Base-by-base conservation (phyloP, 2,329 filamentous ascomycete genomes). In the Epichloe sp. region DNA sequence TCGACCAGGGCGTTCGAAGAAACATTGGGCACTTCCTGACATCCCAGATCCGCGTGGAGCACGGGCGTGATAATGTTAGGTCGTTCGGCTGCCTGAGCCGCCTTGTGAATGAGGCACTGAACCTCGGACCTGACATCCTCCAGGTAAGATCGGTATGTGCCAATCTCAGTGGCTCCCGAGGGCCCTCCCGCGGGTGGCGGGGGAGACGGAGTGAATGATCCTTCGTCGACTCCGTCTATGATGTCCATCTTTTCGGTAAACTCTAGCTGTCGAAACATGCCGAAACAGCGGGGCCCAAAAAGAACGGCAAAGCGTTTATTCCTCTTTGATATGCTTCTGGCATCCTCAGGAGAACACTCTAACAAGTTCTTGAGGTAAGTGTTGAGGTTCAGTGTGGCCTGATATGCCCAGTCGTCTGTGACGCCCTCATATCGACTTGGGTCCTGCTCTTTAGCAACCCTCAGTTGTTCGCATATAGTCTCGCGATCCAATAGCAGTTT, bases 241-340 rank as follows among this genome's bases (percentile, higher is more conserved):
- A 68, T 62, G 5, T 69, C 58, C 2, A 62, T 50, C 3, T 64
- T 60, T 57, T 77, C 73, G 2, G 62, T 56, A 44, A 79, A 80
- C 11, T 73, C 75, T 4, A 81, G 63, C 12, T 68, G 68, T 14
- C 63, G 64, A 56, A 80, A 76, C 12, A 80, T 67, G 21, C 63
- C 59, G 44, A 73, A 71, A 48, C 75, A 75, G 4, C 73, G 70
- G 4, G 68, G 66, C 0, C 76, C 74, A 52, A 80, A 79, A 6
- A 77, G 66, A 2, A 79, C 72, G 26, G 65, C 64, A 50, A 80
- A 80, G 14, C 73, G 71, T 59, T 79, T 80, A 56, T 81, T 81
- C 1, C 77, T 65, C 49, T 74, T 75, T 2, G 76, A 76, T 37
- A 81, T 78, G 47, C 65, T 74, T 44, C 73, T 65, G 0, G 60